Evolutionary conservation across 345 rosid genomes (phyloP).

Genomic region (Corchorus olitorius): DNA sequence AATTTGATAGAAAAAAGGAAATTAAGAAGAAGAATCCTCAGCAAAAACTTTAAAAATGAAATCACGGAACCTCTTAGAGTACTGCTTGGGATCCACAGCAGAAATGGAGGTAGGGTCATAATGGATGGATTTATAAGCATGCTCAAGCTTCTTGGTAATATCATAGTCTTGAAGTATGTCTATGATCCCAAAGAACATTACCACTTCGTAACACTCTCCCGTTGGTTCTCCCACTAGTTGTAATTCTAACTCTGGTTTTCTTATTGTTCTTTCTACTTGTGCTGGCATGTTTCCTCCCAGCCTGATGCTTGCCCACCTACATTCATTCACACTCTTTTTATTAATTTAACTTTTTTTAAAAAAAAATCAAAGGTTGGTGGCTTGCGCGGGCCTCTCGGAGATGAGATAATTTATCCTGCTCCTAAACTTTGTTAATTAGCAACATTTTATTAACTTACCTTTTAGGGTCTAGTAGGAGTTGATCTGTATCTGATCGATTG

Average conservation of each 20-base stretch:
- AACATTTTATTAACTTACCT: conserved; percentile 28
- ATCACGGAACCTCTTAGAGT: conserved; percentile 80
- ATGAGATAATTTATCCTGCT: too few species aligned
- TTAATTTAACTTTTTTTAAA: too few species aligned
- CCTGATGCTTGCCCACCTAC: conserved; percentile 81
- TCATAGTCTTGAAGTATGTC: conserved; percentile 95
- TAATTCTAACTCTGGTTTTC: conserved; percentile 53
- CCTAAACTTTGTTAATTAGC: too few species aligned
- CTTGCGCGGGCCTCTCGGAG: too few species aligned
- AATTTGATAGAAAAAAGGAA: neutral
- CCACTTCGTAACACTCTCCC: conserved; percentile 74
- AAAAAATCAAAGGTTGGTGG: too few species aligned
- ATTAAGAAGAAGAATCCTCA: conserved; percentile 43
- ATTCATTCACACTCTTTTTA: neutral
- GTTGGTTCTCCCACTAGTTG: conserved; percentile 79
- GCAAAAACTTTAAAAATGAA: conserved; percentile 68
- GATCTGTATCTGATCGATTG: conserved; percentile 39
- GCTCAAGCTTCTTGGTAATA: conserved; percentile 91
- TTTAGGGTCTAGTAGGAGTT: conserved; percentile 37
- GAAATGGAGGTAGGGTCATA: conserved; percentile 85
- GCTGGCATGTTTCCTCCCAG: conserved; percentile 83
- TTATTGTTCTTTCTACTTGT: conserved; percentile 66
- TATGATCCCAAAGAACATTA: conserved; percentile 82
- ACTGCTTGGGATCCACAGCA: conserved; percentile 86
- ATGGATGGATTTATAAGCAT: conserved; percentile 82